Percentiles rank a stretch among this genome's conserved stretches.
phyloP scores from a whole-genome alignment of 208 protist genomes.

The Leishmania tarentolae region DNA sequence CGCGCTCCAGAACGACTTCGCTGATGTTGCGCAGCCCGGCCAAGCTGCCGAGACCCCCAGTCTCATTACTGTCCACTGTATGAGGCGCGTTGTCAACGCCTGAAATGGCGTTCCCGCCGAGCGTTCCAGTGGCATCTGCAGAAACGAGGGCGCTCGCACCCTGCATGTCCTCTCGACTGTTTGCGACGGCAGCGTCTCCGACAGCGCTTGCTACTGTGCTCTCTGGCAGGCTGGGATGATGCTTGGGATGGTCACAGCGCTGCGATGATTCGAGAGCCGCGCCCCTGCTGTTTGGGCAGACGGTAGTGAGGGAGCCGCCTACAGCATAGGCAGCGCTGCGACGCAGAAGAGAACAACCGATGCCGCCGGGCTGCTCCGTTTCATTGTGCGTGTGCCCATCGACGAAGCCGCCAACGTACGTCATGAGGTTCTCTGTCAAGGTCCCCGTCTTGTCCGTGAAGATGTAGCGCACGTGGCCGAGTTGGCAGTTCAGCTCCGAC shows the following conservation, averaged over 20 bases:
- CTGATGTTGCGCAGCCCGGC: conserved; percentile 18
- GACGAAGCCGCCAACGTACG: conserved; percentile 70
- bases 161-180: neutral
- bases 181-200: neutral
- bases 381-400: conserved; percentile 54
- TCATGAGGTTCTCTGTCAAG: conserved; percentile 91
- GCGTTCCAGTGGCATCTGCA: neutral
- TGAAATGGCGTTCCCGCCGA: neutral
- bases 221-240: neutral
- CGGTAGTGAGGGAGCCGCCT: neutral
- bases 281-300: neutral
- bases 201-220: neutral
- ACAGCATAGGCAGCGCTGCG: neutral
- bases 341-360: conserved; percentile 51
- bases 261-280: neutral
- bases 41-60: neutral
- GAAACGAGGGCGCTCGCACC: neutral
- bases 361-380: conserved; percentile 55
- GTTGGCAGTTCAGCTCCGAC: conserved; percentile 86
- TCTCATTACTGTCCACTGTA: neutral
- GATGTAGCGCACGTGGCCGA: conserved; percentile 83
- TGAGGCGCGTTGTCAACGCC: neutral
- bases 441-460: conserved; percentile 94
- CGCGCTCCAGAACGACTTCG: conserved; percentile 48
- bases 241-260: neutral